Percentiles rank a stretch among this genome's conserved stretches.
These are phyloP conservation scores for Beauveria sp. DNA, from an alignment of 2,329 filamentous ascomycete species.

Conservation along the genomic window DNA sequence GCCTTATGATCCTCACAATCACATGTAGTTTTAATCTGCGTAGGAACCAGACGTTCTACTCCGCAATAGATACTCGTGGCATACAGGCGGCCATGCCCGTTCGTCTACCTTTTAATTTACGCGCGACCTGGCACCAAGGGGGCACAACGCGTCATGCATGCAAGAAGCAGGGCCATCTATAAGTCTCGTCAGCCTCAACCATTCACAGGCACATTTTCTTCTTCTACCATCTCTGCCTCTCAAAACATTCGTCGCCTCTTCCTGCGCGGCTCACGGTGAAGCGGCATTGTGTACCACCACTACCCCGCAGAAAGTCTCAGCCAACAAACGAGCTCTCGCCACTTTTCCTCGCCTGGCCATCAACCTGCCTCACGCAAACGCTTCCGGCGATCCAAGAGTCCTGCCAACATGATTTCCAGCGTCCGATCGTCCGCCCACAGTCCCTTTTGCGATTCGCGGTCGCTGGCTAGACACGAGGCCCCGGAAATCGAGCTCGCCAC, in stretches of 20 bases:
- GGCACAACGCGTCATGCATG: neutral
- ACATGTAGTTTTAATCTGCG: no score
- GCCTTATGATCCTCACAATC: no score
- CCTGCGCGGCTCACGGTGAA: neutral
- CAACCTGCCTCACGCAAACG: neutral
- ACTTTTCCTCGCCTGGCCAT: neutral
- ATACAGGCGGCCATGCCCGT: no score
- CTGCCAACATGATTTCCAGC: conserved; percentile 1
- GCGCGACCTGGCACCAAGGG: neutral
- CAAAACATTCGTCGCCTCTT: no score
- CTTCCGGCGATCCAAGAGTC: neutral
- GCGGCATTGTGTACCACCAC: neutral
- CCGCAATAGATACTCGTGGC: no score
- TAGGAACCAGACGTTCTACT: no score
- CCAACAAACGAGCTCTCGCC: neutral
- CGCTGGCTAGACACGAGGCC: neutral
- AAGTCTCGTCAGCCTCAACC: neutral
- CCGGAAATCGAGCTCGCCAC: neutral
- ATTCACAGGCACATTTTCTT: neutral
- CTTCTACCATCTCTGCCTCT: neutral
- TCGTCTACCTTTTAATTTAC: neutral
- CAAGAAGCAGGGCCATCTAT: neutral
- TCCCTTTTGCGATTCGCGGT: neutral
- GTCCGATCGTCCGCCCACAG: neutral
- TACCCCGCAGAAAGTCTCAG: conserved; percentile 3